Evolutionary conservation across 768 basidiomycete species (phyloP).

Genomic region (Lyophyllum semitale): DNA sequence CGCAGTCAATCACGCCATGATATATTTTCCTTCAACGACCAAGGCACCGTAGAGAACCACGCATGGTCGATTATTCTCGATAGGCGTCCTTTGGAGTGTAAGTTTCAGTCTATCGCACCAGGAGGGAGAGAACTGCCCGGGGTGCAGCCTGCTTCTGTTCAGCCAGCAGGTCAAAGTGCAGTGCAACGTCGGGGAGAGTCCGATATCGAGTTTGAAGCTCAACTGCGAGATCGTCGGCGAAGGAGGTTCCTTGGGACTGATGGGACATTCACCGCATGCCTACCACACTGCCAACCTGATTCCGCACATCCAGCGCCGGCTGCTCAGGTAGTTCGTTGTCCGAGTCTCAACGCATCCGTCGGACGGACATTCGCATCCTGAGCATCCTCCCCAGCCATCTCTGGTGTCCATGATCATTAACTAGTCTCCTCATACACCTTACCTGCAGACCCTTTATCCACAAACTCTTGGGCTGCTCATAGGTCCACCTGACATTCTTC

Average conservation of each 20-base stretch:
- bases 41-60: too few relatives aligned
- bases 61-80: too few relatives aligned
- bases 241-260: background rate
- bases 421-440: background rate
- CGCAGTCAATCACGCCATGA: too few relatives aligned
- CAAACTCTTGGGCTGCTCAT: background rate
- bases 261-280: background rate
- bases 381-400: background rate
- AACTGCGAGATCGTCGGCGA: conserved; percentile 1
- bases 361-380: background rate
- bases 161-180: background rate
- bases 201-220: conserved; percentile 2
- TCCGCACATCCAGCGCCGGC: background rate
- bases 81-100: too few relatives aligned
- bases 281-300: conserved; percentile 8
- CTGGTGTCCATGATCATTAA: conserved; percentile 13
- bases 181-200: background rate
- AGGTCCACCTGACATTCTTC: too few relatives aligned
- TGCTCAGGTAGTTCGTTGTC: conserved; percentile 7
- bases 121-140: background rate
- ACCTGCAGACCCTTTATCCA: background rate
- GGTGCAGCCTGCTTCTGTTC: background rate
- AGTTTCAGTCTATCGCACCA: too few relatives aligned
- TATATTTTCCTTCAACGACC: too few relatives aligned
- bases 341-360: background rate